Evolutionary conservation across 352 stramenopile genomes (phyloP).

Genomic region (Globisporangium radiosum): DNA sequence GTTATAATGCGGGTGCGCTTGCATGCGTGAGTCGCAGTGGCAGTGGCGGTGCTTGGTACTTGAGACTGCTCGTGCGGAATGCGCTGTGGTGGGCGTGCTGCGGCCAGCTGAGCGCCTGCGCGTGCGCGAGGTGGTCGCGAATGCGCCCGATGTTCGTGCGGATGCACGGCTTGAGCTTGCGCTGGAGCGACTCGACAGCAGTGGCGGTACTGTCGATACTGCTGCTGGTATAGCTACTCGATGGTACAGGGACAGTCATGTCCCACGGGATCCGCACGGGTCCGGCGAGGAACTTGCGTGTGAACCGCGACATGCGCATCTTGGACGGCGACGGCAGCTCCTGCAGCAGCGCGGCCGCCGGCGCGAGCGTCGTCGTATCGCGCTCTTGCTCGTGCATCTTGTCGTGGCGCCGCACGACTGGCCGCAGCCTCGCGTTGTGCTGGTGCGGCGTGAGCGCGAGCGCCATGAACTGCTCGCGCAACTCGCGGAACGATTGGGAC

Average conservation of each 20-base stretch:
- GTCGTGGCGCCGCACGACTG: slow-evolving; percentile 9
- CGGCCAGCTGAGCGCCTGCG: slow-evolving; percentile 47
- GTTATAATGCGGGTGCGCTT: not conserved
- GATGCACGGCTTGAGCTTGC: slow-evolving; percentile 55
- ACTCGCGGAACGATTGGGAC: slow-evolving; percentile 12
- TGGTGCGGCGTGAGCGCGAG: slow-evolving; percentile 15
- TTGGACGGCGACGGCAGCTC: slow-evolving; percentile 8
- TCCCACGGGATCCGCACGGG: slow-evolving; percentile 65
- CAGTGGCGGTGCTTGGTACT: slow-evolving; percentile 8
- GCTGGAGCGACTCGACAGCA: slow-evolving; percentile 32
- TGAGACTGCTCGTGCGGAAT: slow-evolving; percentile 8
- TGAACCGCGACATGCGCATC: slow-evolving; percentile 28
- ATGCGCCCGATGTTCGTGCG: slow-evolving; percentile 46
- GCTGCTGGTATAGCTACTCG: not conserved
- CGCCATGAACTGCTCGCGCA: slow-evolving; percentile 17
- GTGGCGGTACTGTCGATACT: slow-evolving; percentile 3
- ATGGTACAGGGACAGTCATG: slow-evolving; percentile 42
- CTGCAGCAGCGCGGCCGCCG: slow-evolving; percentile 1
- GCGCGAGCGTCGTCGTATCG: not conserved
- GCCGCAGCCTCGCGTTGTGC: not conserved
- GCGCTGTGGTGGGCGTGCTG: slow-evolving; percentile 28
- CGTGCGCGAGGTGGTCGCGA: slow-evolving; percentile 53
- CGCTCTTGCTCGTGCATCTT: slow-evolving; percentile 9
- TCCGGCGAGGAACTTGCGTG: slow-evolving; percentile 30
- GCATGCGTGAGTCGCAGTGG: not conserved